Conservation (phyloP, 1,284 basidiomycete species). For the Ceratobasidium sp. region DNA sequence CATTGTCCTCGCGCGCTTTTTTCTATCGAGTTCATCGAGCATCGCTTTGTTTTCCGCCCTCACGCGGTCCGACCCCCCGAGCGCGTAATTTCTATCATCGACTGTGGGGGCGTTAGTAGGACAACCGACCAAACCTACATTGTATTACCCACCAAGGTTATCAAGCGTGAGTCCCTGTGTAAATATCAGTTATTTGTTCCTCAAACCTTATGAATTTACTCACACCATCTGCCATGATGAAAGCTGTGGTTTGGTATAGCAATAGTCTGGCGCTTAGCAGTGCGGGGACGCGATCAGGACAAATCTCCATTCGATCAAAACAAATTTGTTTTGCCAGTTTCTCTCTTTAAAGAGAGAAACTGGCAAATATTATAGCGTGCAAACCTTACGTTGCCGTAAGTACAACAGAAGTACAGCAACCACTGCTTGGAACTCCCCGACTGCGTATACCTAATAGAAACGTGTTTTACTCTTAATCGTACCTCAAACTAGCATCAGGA, state of each 20-base stretch:
- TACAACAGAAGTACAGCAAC: no score
- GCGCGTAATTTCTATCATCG: conserved; percentile 42
- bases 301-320: no score
- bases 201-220: not conserved
- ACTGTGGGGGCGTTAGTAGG: conserved; percentile 26
- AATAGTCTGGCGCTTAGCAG: no score
- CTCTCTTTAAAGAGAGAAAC: no score
- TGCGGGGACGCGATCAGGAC: no score
- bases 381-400: no score
- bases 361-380: no score
- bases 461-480: no score
- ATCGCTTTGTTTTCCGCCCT: conserved; percentile 68
- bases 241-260: not conserved
- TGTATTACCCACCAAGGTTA: conserved; percentile 38
- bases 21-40: conserved; percentile 90
- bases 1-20: conserved; percentile 89
- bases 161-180: conserved; percentile 43
- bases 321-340: no score
- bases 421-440: no score
- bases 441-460: no score
- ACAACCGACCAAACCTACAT: not conserved
- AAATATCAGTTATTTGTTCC: not conserved
- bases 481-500: no score
- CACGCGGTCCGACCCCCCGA: conserved; percentile 50
- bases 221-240: conserved; percentile 28